phyloP scores from a whole-genome alignment of 176 grass and related monocot genomes.

The Raddia guianensis region DNA sequence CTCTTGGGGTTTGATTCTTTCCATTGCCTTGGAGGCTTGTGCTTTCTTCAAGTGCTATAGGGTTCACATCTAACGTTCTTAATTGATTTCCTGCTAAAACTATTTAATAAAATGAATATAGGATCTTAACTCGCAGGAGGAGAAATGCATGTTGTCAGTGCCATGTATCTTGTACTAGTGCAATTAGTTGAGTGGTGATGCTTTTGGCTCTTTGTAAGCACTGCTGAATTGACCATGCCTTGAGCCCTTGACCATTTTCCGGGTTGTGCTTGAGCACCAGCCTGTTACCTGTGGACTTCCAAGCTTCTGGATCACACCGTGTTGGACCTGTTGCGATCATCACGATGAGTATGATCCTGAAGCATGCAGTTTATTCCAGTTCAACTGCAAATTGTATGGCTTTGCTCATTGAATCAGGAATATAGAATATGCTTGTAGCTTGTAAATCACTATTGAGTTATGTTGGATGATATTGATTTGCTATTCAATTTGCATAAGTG shows the following conservation, averaged over 20 bases:
- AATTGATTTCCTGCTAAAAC: conserved; percentile 23
- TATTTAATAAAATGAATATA: not conserved
- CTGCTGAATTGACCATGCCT: conserved; percentile 1
- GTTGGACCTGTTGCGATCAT: not conserved
- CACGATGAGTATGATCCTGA: not conserved
- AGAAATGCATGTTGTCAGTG: conserved; percentile 1
- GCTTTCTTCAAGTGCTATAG: not conserved
- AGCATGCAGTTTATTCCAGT: not conserved
- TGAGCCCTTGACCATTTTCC: conserved; percentile 1
- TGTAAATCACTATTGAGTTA: conserved; percentile 4
- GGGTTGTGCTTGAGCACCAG: not conserved
- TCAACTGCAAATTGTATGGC: no score
- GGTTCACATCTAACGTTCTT: conserved; percentile 7
- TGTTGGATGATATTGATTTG: not conserved
- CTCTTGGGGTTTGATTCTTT: not conserved
- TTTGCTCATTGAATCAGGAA: not conserved
- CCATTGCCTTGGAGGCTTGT: not conserved
- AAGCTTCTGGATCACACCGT: not conserved
- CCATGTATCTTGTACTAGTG: conserved; percentile 1
- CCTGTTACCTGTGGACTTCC: not conserved
- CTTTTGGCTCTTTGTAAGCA: conserved; percentile 4
- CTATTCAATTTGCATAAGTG: conserved; percentile 3
- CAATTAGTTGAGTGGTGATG: not conserved
- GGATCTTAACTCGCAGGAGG: not conserved
- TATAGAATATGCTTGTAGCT: not conserved